Percentiles rank a stretch among this genome's conserved stretches.
phyloP scores from a whole-genome alignment of 2,329 filamentous ascomycete genomes.

The Helicocarpus griseus region DNA sequence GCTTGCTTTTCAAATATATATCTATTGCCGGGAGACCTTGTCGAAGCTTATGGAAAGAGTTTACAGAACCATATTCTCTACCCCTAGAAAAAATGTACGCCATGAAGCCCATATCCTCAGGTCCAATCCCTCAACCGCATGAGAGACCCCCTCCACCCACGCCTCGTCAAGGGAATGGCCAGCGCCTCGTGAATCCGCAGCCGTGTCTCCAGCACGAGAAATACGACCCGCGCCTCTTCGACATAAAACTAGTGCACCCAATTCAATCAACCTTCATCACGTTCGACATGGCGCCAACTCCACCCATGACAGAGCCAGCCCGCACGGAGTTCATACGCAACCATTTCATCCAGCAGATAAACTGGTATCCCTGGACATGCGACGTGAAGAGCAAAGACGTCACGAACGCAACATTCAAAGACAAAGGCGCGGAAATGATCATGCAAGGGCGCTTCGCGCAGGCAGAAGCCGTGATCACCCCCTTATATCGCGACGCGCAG shows the following conservation, averaged over 20 bases:
- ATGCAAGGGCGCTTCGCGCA: not conserved
- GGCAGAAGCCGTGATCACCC: not conserved
- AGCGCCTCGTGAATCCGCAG: not conserved
- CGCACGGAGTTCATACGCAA: not conserved
- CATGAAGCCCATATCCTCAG: not conserved
- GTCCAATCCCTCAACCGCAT: not conserved
- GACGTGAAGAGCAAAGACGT: not conserved
- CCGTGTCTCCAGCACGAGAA: not conserved
- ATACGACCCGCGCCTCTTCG: not conserved
- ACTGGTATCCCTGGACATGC: conserved; percentile 3
- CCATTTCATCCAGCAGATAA: not conserved
- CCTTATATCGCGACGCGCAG: not conserved
- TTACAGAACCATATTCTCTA: not conserved
- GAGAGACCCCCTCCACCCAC: not conserved
- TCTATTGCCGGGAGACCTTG: too few species aligned
- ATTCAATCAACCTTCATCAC: not conserved
- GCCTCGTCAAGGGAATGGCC: not conserved
- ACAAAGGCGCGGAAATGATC: not conserved
- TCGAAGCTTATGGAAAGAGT: not conserved
- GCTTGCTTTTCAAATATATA: not conserved
- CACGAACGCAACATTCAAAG: not conserved
- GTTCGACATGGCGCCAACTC: not conserved
- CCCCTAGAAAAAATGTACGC: not conserved
- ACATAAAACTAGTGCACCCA: not conserved
- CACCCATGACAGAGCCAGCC: not conserved